Percentiles rank a stretch among this genome's conserved stretches.
phyloP scores from a whole-genome alignment of 1,284 basidiomycete genomes.

The Hemileia vastatrix region DNA sequence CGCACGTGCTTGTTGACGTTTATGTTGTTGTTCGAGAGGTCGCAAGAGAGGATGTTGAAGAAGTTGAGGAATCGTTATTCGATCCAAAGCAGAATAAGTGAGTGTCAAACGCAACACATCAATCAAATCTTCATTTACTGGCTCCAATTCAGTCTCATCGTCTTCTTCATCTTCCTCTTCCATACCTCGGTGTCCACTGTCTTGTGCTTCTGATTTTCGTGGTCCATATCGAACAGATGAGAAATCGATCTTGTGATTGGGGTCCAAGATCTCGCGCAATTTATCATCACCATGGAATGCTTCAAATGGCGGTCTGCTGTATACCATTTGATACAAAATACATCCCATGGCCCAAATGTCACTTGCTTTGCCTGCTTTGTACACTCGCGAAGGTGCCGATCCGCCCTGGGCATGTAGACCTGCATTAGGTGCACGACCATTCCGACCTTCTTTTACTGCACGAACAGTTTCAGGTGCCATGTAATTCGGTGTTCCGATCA shows the following conservation, averaged over 20 bases:
- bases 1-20: too few relatives aligned
- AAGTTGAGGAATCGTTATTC: conserved; percentile 63
- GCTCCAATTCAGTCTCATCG: conserved; percentile 56
- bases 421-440: too few relatives aligned
- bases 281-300: conserved; percentile 80
- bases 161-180: conserved; percentile 42
- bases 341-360: conserved; percentile 98
- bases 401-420: too few relatives aligned
- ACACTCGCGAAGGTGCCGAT: too few relatives aligned
- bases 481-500: conserved; percentile 44
- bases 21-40: too few relatives aligned
- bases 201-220: conserved; percentile 53
- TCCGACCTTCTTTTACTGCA: conserved; percentile 35
- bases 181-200: too few relatives aligned
- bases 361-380: too few relatives aligned
- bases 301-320: conserved; percentile 80
- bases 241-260: conserved; percentile 60
- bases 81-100: too few relatives aligned
- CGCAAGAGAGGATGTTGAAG: conserved; percentile 47
- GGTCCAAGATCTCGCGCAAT: conserved; percentile 75
- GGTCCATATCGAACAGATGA: too few relatives aligned
- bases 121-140: conserved; percentile 60
- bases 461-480: conserved; percentile 44
- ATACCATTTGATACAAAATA: conserved; percentile 91
- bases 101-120: conserved; percentile 62